Base-by-base conservation (phyloP, 148 eudicot species). In the Rheum nobile region DNA sequence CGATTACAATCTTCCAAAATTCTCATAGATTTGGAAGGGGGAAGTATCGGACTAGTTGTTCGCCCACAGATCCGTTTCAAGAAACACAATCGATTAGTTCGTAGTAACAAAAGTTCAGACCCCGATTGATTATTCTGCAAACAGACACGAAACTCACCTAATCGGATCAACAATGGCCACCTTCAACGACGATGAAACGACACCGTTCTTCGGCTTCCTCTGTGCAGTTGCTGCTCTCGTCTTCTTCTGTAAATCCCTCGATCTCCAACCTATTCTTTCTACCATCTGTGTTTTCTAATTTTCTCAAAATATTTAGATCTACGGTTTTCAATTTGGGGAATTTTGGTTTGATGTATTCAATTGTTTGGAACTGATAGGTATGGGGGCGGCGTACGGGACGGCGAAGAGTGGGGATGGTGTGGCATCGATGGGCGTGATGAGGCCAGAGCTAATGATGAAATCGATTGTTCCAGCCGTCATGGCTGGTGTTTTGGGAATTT, bases 401-500 rank as follows among this genome's bases (percentile, higher is more conserved):
- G n/a, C n/a, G n/a, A n/a, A n/a, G n/a, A n/a, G 74, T 26, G 74
- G 74, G 4, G 74, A 46, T 10, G 74, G 74, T 10, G 74, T 72
- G 59, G 74, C 74, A 19, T 72, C 74, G 35, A 72, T 72, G 74
- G 74, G 74, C 26, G 74, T 72, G 38, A 72, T 72, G 74, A 72
- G 74, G 57, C 74, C 74, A 22, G 74, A 72, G 59, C 38, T 72
- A 22, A 61, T 72, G 16, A 72, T 72, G 74, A 72, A 72, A 41
- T 72, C 74, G 32, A 72, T 72, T 47, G 74, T 72, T 44, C 74
- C 74, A 1, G 74, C 47, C 14, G 74, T 72, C 4, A 72, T 72
- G 74, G 74, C 74, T 72, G 74, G 74, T 44, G 74, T 72, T n/a
- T 31, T 72, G 74, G 74, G 74, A 46, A 72, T 72, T 46, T 72